Evolutionary conservation across 106 monocot species (phyloP).

Genomic region (Vanilla planifolia): DNA sequence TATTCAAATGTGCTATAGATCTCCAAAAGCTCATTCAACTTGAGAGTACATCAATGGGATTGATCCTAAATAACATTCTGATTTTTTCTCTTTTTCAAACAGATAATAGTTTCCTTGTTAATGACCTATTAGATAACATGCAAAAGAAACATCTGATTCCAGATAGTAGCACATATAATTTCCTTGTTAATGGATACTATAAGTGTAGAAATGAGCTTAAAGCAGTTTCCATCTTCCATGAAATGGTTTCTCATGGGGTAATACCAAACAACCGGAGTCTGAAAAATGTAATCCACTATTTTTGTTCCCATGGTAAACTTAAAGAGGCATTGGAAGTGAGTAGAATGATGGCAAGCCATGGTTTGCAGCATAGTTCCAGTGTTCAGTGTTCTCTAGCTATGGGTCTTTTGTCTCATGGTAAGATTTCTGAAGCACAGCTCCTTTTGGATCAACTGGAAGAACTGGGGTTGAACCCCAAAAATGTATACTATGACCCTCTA

Average conservation of each 20-base stretch:
- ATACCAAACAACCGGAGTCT: constrained; percentile 65
- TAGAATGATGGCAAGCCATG: constrained; percentile 37
- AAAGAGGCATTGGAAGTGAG: constrained; percentile 50
- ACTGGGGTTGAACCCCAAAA: constrained; percentile 13
- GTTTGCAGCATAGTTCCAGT: constrained; percentile 48
- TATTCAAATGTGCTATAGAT: constrained; percentile 22
- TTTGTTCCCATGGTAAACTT: constrained; percentile 35
- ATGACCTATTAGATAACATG: constrained; percentile 60
- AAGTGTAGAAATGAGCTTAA: constrained; percentile 43
- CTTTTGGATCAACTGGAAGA: constrained; percentile 32
- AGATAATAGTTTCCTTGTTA: constrained; percentile 34
- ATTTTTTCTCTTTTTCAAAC: constrained; percentile 69
- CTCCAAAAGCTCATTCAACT: constrained; percentile 32
- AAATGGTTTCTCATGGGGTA: constrained; percentile 38
- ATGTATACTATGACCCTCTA: constrained; percentile 35
- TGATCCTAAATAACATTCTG: constrained; percentile 54
- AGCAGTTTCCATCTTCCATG: constrained; percentile 39
- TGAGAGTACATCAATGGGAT: constrained; percentile 5
- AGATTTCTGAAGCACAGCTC: constrained; percentile 41
- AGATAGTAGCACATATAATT: constrained; percentile 61
- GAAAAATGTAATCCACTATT: constrained; percentile 41
- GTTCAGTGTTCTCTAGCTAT: constrained; percentile 34
- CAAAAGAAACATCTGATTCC: constrained; percentile 20
- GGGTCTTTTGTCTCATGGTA: constrained; percentile 31
- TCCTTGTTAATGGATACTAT: constrained; percentile 68